Conservation (phyloP, 495 filamentous ascomycete species). For the Darksidea phi region DNA sequence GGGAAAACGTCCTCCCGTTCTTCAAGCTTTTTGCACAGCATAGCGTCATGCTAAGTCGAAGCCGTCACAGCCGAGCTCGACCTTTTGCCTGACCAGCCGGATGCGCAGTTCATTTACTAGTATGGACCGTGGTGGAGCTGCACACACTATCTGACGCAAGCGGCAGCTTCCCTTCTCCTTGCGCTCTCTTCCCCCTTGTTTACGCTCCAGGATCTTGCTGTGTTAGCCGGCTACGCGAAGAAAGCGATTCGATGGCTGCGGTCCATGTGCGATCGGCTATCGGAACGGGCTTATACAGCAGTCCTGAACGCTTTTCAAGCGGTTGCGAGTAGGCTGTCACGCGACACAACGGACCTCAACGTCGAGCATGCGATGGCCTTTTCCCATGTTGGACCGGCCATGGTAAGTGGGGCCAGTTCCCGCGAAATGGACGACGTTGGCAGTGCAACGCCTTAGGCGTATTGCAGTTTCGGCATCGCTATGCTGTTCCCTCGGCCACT, state of each 20-base stretch:
- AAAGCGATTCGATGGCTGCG: conserved; percentile 18
- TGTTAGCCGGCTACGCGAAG: conserved; percentile 3
- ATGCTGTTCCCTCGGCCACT: too few relatives aligned
- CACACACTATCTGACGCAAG: conserved; percentile 25
- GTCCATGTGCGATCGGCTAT: conserved; percentile 18
- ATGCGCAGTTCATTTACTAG: conserved; percentile 14
- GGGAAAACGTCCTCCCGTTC: background rate
- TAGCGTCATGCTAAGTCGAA: conserved; percentile 7
- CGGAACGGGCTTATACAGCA: conserved; percentile 8
- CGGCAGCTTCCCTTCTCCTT: conserved; percentile 11
- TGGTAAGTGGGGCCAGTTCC: too few relatives aligned
- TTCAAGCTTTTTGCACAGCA: background rate
- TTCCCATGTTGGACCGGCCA: too few relatives aligned
- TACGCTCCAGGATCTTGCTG: background rate
- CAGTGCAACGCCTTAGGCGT: too few relatives aligned
- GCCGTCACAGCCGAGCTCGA: conserved; percentile 11
- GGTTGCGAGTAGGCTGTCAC: background rate
- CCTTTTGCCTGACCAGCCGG: conserved; percentile 18
- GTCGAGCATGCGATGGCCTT: background rate
- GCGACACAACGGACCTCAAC: background rate
- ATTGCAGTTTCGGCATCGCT: too few relatives aligned
- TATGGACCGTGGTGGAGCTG: conserved; percentile 24
- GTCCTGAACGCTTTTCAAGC: conserved; percentile 3
- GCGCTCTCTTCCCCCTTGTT: background rate
- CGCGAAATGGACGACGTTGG: too few relatives aligned